A percentile compares a stretch with the other conserved stretches of the same genome.
These are phyloP conservation scores for Boechera retrofracta DNA, from an alignment of 345 rosid species.

Conservation along the genomic window DNA sequence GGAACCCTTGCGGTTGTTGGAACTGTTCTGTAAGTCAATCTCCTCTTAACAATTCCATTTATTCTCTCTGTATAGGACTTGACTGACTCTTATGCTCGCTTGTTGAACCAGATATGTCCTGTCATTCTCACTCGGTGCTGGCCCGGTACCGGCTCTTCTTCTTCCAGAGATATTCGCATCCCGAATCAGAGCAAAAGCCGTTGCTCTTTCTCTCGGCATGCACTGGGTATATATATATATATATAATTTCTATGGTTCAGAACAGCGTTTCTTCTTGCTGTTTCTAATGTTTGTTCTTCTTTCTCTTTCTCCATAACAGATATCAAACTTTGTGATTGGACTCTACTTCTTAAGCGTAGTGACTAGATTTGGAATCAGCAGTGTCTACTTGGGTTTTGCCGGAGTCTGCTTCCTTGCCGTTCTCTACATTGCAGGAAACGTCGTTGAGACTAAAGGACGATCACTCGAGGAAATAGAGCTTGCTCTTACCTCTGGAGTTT, in stretches of 20 bases:
- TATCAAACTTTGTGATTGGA: conserved; percentile 90
- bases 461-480: conserved; percentile 96
- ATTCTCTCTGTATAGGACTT: conserved; percentile 6
- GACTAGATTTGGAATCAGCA: conserved; percentile 88
- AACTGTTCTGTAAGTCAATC: conserved; percentile 83
- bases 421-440: conserved; percentile 75
- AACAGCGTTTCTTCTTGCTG: not conserved
- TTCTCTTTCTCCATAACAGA: conserved; percentile 52
- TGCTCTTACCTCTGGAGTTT: conserved; percentile 61
- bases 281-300: conserved; percentile 5
- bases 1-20: conserved; percentile 92
- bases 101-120: conserved; percentile 71
- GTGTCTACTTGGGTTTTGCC: conserved; percentile 86
- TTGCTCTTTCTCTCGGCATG: conserved; percentile 90
- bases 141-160: conserved; percentile 99
- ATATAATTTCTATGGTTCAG: not conserved
- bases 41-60: not conserved
- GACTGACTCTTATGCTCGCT: not conserved
- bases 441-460: conserved; percentile 94
- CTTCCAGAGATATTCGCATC: conserved; percentile 96
- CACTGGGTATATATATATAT: conserved; percentile 74
- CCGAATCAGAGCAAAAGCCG: conserved; percentile 97
- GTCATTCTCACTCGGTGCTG: conserved; percentile 98
- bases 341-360: conserved; percentile 90
- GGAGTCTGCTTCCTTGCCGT: conserved; percentile 81